These are phyloP conservation scores for Trichoderma afroharzianum DNA, from an alignment of 2,329 filamentous ascomycete genomes.

Conservation along the genomic window DNA sequence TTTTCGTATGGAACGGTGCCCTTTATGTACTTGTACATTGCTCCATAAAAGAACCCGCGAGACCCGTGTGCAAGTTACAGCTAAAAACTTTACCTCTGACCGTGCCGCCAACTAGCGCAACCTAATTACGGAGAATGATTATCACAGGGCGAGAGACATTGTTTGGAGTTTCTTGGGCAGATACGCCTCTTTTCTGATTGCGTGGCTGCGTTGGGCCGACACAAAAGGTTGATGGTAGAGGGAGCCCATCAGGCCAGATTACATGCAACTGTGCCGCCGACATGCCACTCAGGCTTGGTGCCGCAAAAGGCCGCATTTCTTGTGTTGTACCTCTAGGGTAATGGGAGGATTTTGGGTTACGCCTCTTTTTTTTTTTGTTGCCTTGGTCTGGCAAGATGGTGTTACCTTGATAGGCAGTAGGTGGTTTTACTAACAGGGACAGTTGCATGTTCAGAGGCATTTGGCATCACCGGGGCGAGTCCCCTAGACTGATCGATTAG, in stretches of 20 bases:
- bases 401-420: neutral
- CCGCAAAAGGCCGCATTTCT: neutral
- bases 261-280: neutral
- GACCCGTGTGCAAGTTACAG: neutral
- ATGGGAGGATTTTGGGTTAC: neutral
- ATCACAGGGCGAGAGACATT: slow-evolving; percentile 1
- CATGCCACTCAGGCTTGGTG: neutral
- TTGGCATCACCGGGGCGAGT: neutral
- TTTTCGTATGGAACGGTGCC: neutral
- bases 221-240: neutral
- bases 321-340: neutral
- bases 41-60: neutral
- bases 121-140: slow-evolving; percentile 7
- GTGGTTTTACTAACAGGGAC: neutral
- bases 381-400: neutral
- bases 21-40: neutral
- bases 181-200: no score
- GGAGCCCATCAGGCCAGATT: neutral
- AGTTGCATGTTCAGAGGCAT: neutral
- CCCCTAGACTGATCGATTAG: neutral
- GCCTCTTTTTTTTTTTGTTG: neutral
- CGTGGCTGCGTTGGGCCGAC: slow-evolving; percentile 2
- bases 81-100: neutral
- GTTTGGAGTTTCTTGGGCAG: neutral
- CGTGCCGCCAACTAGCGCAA: neutral